These are phyloP conservation scores for Phlebopus sp. DNA, from an alignment of 1,284 basidiomycete genomes.

Conservation along the genomic window DNA sequence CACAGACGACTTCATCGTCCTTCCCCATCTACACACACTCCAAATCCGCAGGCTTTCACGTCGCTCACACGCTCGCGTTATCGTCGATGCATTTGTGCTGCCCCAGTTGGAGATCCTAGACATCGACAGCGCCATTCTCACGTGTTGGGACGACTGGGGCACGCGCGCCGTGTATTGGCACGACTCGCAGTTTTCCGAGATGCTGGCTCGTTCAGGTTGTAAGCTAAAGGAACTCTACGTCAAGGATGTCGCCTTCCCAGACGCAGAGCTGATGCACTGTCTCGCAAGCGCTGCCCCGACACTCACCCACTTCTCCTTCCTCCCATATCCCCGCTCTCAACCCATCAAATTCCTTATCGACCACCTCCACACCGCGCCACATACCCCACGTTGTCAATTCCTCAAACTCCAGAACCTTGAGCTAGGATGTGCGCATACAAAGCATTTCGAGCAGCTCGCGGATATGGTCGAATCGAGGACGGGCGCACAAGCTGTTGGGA, in stretches of 20 bases:
- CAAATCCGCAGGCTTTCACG: constrained; percentile 22
- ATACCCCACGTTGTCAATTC: constrained; percentile 2
- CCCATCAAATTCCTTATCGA: constrained; percentile 17
- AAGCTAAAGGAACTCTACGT: neutral
- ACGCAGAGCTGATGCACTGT: neutral
- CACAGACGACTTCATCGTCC: constrained; percentile 16
- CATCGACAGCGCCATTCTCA: constrained; percentile 24
- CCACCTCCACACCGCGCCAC: neutral
- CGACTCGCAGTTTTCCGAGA: constrained; percentile 22
- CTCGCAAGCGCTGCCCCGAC: constrained; percentile 15
- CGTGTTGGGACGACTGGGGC: constrained; percentile 14
- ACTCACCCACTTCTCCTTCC: constrained; percentile 20
- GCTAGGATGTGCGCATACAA: constrained; percentile 23
- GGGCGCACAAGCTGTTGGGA: constrained; percentile 10
- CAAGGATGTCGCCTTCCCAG: neutral
- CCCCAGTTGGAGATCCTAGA: constrained; percentile 21
- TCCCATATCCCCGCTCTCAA: constrained; percentile 21
- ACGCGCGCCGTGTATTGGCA: constrained; percentile 19
- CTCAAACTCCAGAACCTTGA: constrained; percentile 19
- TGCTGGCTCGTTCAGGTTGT: constrained; percentile 22
- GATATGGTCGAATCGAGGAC: constrained; percentile 19
- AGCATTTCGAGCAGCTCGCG: constrained; percentile 13
- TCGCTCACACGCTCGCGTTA: constrained; percentile 14
- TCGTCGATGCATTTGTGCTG: constrained; percentile 20
- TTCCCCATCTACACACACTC: constrained; percentile 22